These are phyloP conservation scores for Tetraselmis chui DNA, from an alignment of 139 green algal species.

Conservation along the genomic window DNA sequence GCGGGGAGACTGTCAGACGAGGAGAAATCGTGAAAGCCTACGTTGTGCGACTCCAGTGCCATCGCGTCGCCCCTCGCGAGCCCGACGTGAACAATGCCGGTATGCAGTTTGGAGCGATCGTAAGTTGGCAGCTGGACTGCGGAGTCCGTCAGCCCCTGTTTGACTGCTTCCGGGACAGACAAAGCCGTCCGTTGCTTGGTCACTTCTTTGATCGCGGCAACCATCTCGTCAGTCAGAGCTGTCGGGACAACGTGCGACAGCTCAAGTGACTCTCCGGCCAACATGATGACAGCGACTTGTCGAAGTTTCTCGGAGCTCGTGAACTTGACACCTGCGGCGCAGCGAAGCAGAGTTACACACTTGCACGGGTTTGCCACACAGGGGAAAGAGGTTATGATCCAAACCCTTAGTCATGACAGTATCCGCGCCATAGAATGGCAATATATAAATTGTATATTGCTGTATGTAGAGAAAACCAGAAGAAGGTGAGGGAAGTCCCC, in stretches of 20 bases:
- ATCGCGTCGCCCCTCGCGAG: not conserved
- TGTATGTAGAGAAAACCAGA: no score
- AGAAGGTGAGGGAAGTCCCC: no score
- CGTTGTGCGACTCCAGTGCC: not conserved
- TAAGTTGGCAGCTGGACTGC: not conserved
- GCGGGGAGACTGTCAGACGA: no score
- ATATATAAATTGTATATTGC: no score
- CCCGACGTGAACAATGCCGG: not conserved
- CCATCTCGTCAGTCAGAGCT: not conserved
- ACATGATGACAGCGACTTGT: not conserved
- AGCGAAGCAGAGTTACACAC: no score
- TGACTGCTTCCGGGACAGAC: not conserved
- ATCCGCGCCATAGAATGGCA: no score
- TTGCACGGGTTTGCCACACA: no score
- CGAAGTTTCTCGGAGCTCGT: no score
- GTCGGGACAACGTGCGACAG: not conserved
- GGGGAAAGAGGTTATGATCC: no score
- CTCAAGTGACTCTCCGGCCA: not conserved
- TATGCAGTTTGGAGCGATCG: not conserved
- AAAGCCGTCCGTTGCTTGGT: not conserved
- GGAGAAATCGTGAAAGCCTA: no score
- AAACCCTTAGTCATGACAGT: no score
- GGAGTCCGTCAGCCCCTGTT: not conserved
- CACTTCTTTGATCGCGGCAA: not conserved
- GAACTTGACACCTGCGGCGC: no score